phyloP scores from a whole-genome alignment of 441 rosid genomes.

The Hura crepitans region DNA sequence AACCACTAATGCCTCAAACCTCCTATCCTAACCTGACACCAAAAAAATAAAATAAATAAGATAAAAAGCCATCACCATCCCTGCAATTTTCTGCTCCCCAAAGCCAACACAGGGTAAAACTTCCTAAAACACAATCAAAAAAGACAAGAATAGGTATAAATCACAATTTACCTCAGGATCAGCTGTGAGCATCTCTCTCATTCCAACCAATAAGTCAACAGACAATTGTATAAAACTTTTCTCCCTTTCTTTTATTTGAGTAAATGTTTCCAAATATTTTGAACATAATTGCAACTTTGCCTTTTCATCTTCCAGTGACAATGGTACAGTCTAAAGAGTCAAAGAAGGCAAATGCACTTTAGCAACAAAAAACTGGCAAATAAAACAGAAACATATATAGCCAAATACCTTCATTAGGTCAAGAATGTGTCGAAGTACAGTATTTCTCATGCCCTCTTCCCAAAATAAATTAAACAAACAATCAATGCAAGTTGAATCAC shows the following conservation, averaged over 20 bases:
- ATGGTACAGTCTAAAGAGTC: conserved; percentile 50
- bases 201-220: conserved; percentile 75
- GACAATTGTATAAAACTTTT: conserved; percentile 61
- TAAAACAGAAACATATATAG: conserved; percentile 17
- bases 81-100: not conserved
- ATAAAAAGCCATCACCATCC: not conserved
- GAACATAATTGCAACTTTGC: conserved; percentile 80
- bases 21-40: not conserved
- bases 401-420: conserved; percentile 84
- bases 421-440: conserved; percentile 60
- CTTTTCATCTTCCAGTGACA: conserved; percentile 60
- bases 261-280: conserved; percentile 86
- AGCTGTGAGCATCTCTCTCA: conserved; percentile 73
- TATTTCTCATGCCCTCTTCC: conserved; percentile 71
- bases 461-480: conserved; percentile 91
- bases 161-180: conserved; percentile 55
- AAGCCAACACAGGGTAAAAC: not conserved
- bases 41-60: too few species aligned
- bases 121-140: not conserved
- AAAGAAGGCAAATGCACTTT: conserved; percentile 18
- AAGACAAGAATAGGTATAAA: not conserved
- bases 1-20: not conserved
- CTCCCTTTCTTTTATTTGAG: conserved; percentile 87
- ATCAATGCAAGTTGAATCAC: conserved; percentile 58
- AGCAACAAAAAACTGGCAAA: conserved; percentile 16